These are phyloP conservation scores for Sarcocystis neurona DNA, from an alignment of 169 alveolate species.

Conservation along the genomic window DNA sequence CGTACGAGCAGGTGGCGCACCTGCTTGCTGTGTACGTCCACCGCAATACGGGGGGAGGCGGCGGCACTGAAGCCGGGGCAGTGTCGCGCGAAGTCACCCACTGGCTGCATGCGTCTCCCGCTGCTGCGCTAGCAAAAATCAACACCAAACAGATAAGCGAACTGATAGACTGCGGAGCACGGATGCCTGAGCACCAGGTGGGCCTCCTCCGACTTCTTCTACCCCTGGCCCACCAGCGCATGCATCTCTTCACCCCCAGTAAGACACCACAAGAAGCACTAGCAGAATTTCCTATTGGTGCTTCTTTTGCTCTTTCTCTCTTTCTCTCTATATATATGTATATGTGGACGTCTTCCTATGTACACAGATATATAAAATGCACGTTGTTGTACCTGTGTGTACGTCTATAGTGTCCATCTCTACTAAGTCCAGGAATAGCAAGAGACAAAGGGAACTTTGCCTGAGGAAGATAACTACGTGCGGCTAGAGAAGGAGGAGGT, in stretches of 20 bases:
- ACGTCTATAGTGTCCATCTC: too few species aligned
- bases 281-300: too few species aligned
- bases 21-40: constrained; percentile 47
- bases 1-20: constrained; percentile 14
- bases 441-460: too few species aligned
- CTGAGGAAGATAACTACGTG: too few species aligned
- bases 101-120: constrained; percentile 32
- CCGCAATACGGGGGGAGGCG: background rate
- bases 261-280: background rate
- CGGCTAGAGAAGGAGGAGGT: too few species aligned
- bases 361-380: too few species aligned
- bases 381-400: too few species aligned
- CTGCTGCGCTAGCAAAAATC: background rate
- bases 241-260: constrained; percentile 5
- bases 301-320: too few species aligned
- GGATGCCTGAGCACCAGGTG: background rate
- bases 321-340: too few species aligned
- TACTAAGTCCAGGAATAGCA: too few species aligned
- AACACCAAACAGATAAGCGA: background rate
- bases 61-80: background rate
- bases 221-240: constrained; percentile 7
- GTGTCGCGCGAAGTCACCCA: constrained; percentile 28
- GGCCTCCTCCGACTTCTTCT: constrained; percentile 25
- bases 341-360: too few species aligned
- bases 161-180: background rate